Base-by-base conservation (phyloP, 345 rosid species). In the Citrus hindsii region DNA sequence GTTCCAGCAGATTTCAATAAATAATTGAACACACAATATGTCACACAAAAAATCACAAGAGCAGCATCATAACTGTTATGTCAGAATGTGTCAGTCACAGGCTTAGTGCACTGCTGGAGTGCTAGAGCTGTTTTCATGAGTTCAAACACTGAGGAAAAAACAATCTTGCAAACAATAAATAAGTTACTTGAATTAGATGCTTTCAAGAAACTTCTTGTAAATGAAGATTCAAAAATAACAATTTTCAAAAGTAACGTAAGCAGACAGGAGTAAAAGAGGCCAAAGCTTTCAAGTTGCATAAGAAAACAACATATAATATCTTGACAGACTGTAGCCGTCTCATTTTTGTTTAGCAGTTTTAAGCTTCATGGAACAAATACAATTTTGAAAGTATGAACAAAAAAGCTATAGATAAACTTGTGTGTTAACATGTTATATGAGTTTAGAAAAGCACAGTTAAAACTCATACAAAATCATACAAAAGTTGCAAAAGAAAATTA, bases 401-500 rank as follows among this genome's bases (percentile, higher is more conserved):
- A 46, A 66, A 67, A 4, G 42, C 4, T 51, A n/a, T 33, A 6
- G 62, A 51, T 24, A n/a, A 65, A 75, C 33, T 24, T 16, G 3
- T 19, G 16, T 66, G n/a, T 33, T 55, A 30, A 2, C 24, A 51
- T 25, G 9, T 40, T 63, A 38, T 60, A 48, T 2, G 42, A 46
- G 37, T 56, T 56, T 18, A 58, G 40, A 25, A 25, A 56, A 21
- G 8, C 8, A 10, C 24, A 60, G 19, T 42, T 32, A 73, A 21
- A 46, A 28, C 9, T 59, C 56, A 72, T 35, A 79, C 74, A 70
- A 69, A 69, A 25, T 74, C 7, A 0, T 51, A 51, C 56, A 53
- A 16, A 53, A 1, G 6, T 51, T 51, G 42, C 51, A 59, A 68
- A 37, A 42, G 37, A 69, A 14, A 65, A 74, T 71, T 76, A 90